Evolutionary conservation across 129 eudicot species (phyloP), one percentile per base, ranked within the genome.

Genomic region (Flaveria brownii): DNA sequence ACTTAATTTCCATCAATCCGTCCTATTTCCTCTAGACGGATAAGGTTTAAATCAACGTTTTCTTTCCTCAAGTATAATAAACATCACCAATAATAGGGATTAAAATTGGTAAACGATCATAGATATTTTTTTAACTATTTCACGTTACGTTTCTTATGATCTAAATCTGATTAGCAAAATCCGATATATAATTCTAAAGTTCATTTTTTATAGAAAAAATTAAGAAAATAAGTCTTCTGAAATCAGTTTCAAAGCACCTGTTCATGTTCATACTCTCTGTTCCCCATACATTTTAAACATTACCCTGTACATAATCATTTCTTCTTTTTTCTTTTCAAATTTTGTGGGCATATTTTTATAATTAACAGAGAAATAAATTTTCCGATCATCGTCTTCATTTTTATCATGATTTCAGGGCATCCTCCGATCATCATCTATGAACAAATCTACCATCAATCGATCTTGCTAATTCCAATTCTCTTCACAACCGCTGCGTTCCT

Each of bases 381-480:
- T 76, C 76, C 76, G 75, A 75, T 63, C 79, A 65, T 50, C 79
- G 78, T 75, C 71, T 62, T 59, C 62, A 57, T 11, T 25, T 49
- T 45, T 42, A 17, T 43, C 60, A 43, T 14, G 43, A 46, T 60
- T n/a, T 46, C 69, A 22, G 16, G 55, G 45, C 59, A 28, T 18
- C 17, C 70, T 10, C 46, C 76, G 76, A 78, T 59, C 62, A 78
- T 69, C 76, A 70, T 46, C 76, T 60, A 78, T 13, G 15, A 70
- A 59, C 47, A 70, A 69, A 56, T 56, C 76, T 78, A 67, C 2
- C 9, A 2, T 86, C 79, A 89, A 17, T 89, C 96, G 79, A 84
- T 84, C 85, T 84, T 87, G 87, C 92, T 92, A 64, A 92, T 85
- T 3, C 97, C 92, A 51, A 92, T 83, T 7, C 97, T 78, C 82